Conservation (phyloP, 2,329 filamentous ascomycete species). For the Fusarium sambucinum region DNA sequence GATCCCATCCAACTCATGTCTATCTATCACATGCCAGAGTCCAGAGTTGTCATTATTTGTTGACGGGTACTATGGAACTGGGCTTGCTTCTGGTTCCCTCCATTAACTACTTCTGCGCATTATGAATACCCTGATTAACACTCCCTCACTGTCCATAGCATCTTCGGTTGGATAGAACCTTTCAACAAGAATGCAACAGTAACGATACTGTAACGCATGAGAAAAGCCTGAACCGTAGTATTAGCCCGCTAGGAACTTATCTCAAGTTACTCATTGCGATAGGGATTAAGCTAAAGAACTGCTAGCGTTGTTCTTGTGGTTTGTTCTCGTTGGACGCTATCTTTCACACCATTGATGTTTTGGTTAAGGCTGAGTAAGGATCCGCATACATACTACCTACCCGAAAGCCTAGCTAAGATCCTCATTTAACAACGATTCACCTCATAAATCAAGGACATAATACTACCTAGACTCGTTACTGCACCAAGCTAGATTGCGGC, state of each 20-base stretch:
- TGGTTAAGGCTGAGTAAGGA: background rate
- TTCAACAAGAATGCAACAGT: background rate
- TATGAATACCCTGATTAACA: background rate
- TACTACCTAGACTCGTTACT: no score
- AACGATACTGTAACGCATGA: background rate
- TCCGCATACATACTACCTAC: no score
- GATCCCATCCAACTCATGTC: background rate
- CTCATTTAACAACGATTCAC: rapidly evolving
- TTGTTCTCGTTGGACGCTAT: background rate
- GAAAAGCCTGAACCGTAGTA: background rate
- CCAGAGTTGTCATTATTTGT: background rate
- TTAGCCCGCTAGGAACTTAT: background rate
- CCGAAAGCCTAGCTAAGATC: no score
- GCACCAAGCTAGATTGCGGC: no score
- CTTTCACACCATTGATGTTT: no score
- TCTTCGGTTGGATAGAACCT: background rate
- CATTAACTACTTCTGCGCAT: background rate
- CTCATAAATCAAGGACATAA: no score
- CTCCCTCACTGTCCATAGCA: background rate
- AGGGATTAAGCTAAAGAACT: background rate
- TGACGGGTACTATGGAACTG: background rate
- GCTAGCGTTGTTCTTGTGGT: background rate
- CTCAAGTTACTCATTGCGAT: background rate
- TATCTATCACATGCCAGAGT: background rate
- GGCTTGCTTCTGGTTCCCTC: background rate